A percentile compares a stretch with the other conserved stretches of the same genome.
phyloP scores from a whole-genome alignment of 2,329 filamentous ascomycete species.

The Colletotrichum kahawae region DNA sequence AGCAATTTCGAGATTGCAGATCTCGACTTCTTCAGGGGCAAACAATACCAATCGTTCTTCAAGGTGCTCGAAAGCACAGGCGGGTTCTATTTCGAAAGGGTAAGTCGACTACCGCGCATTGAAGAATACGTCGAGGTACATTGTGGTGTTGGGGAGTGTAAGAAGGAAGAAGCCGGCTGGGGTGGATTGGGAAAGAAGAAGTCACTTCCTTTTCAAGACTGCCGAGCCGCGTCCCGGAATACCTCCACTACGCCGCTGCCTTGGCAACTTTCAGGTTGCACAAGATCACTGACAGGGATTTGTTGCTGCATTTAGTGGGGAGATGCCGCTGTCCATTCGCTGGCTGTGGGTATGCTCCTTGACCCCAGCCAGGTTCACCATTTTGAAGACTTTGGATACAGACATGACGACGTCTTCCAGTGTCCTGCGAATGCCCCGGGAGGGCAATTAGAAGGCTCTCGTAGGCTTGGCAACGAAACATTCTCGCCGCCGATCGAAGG shows the following conservation, averaged over 20 bases:
- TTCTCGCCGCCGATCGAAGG: constrained; percentile 35
- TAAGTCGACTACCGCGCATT: constrained; percentile 25
- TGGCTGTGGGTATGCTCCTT: constrained; percentile 46
- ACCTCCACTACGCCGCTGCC: neutral
- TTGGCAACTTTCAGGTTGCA: neutral
- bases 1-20: constrained; percentile 54
- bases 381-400: constrained; percentile 49
- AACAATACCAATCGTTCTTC: constrained; percentile 45
- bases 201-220: neutral
- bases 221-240: neutral
- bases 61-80: constrained; percentile 43
- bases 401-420: constrained; percentile 37
- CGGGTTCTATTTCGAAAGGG: constrained; percentile 49
- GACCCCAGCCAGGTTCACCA: constrained; percentile 45
- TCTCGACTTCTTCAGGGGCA: constrained; percentile 47
- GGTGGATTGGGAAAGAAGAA: neutral
- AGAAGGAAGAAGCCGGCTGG: neutral
- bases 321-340: constrained; percentile 48
- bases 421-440: constrained; percentile 41
- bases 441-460: constrained; percentile 37
- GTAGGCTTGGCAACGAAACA: constrained; percentile 30
- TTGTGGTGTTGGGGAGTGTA: neutral
- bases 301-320: constrained; percentile 38
- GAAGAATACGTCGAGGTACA: neutral
- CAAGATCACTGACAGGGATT: neutral